Evolutionary conservation across 805 yeast genomes (phyloP).

Genomic region (Metschnikowia gelsemii): DNA sequence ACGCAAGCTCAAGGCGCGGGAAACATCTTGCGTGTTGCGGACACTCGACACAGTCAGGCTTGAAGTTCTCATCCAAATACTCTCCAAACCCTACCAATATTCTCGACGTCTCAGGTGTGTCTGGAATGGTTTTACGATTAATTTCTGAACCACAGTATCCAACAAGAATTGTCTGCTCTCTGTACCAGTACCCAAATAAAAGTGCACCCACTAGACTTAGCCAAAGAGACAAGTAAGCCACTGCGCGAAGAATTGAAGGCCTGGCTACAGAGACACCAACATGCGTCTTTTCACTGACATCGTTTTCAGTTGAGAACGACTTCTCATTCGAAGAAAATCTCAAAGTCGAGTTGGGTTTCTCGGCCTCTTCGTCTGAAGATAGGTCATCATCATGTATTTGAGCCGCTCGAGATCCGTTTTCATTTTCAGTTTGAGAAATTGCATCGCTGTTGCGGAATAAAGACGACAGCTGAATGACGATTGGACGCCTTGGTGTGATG

Average conservation of each 20-base stretch:
- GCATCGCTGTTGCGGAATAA: constrained; percentile 2
- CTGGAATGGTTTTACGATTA: constrained; percentile 41
- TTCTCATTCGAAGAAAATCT: background rate
- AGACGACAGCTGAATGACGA: constrained; percentile 10
- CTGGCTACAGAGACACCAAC: background rate
- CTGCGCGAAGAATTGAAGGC: constrained; percentile 3
- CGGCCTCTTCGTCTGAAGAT: constrained; percentile 9
- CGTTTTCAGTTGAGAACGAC: background rate
- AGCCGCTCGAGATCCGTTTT: too few relatives aligned
- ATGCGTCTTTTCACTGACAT: background rate
- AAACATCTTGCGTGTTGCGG: constrained; percentile 81
- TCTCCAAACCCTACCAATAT: constrained; percentile 41
- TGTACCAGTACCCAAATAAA: constrained; percentile 55
- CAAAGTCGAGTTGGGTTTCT: constrained; percentile 1
- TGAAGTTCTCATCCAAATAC: constrained; percentile 42
- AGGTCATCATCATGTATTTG: constrained; percentile 1
- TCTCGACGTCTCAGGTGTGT: constrained; percentile 26
- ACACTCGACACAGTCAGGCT: constrained; percentile 72
- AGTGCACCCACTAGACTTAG: constrained; percentile 36
- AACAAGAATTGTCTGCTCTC: constrained; percentile 57
- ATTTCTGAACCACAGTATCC: constrained; percentile 78
- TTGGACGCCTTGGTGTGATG: constrained; percentile 21
- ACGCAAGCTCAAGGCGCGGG: constrained; percentile 55
- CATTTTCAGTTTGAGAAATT: background rate
- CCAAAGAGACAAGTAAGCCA: constrained; percentile 29